Base-by-base conservation (phyloP, 83 land plant genomes). In the Diphasiastrum complanatum region DNA sequence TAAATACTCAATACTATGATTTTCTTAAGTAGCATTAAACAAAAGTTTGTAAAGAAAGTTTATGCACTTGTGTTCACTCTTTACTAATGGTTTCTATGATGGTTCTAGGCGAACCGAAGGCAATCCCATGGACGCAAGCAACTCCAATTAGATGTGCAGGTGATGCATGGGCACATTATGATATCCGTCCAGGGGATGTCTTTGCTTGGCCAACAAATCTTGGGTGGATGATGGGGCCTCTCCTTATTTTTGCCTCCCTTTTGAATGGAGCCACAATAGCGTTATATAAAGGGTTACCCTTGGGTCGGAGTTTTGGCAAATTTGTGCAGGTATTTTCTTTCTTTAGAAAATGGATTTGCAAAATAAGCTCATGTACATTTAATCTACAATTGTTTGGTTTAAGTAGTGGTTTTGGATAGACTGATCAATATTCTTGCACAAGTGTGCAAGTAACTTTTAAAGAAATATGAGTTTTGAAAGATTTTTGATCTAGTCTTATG, bases 211-310 rank as follows among this genome's bases (percentile, higher is more conserved):
- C 59, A 55, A 55, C 59, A 6, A 55, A 55, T 30, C 34, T 55
- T 16, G 59, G 59, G 11, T 55, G 59, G 59, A 55, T 55, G 59
- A 55, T 55, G 59, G 59, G 59, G 27, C 59, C 59, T 27, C 31
- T 20, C n/a, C 59, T 55, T 32, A 55, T 55, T 6, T 55, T 27
- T 55, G 34, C 59, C 6, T 27, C 28, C 31, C 19, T 55, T 16
- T 35, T 55, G 18, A 26, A 20, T 30, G 59, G 59, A 1, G 59
- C 59, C 14, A 27, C 59, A 26, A 55, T 55, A 6, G 59, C 59
- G 6, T 19, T 55, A 14, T 55, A 55, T 30, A 55, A 55, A 11
- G 59, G 59, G 35, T 55, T 35, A 11, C 59, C 53, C 19, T 35
- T 55, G 6, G 34, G 45, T 14, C 59, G 59, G 11, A 14, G 28